A percentile compares a stretch with the other conserved stretches of the same genome.
Conservation (phyloP, 495 filamentous ascomycete species). For the Aspergillus sparsus region DNA sequence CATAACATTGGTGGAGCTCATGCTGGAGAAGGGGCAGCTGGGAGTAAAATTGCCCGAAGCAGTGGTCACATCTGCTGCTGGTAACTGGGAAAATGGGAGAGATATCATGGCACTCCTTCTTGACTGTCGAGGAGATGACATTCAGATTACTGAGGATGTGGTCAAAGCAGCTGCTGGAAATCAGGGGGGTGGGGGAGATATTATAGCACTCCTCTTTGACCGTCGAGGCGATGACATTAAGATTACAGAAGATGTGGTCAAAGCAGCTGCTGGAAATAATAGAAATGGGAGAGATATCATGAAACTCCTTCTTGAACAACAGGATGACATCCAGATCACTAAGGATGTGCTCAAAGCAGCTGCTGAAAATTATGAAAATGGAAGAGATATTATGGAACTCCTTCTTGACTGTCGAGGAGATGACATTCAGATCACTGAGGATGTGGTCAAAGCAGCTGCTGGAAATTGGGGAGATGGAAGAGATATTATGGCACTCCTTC, state of each 20-base stretch:
- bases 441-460: too few relatives aligned
- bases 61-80: too few relatives aligned
- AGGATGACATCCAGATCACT: background rate
- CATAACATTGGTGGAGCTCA: too few relatives aligned
- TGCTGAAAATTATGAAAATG: background rate
- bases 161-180: background rate
- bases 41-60: too few relatives aligned
- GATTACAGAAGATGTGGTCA: background rate
- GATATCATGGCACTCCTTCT: background rate
- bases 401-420: background rate
- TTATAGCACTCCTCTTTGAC: background rate
- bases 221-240: background rate
- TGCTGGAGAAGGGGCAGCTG: too few relatives aligned
- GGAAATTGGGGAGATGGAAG: too few relatives aligned
- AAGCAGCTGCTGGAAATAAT: background rate
- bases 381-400: background rate
- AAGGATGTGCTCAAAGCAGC: background rate
- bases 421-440: too few relatives aligned
- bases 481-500: too few relatives aligned
- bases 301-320: background rate
- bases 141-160: background rate
- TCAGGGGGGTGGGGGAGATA: background rate
- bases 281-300: too few relatives aligned
- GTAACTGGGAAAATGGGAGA: background rate
- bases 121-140: background rate